Percentiles rank a stretch among this genome's conserved stretches.
phyloP scores from a whole-genome alignment of 257 asterid genomes.

The Solanum commersonii region DNA sequence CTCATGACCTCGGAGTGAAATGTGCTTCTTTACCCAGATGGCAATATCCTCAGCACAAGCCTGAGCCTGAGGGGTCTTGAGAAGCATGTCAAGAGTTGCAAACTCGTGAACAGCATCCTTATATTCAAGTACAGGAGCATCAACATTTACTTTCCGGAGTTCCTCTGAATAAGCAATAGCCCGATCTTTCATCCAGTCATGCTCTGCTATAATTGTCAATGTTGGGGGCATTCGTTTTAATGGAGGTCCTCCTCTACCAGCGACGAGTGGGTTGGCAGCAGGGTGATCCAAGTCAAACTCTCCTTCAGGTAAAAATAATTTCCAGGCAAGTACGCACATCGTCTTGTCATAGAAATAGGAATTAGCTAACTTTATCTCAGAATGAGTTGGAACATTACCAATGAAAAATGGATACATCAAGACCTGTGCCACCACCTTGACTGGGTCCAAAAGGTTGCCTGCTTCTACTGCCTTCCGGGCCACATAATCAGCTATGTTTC shows the following conservation, averaged over 20 bases:
- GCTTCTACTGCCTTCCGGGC: constrained; percentile 77
- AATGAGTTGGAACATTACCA: constrained; percentile 77
- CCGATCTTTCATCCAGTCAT: constrained; percentile 90
- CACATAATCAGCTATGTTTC: constrained; percentile 72
- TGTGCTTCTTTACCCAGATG: constrained; percentile 87
- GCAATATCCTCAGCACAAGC: constrained; percentile 86
- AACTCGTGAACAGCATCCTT: constrained; percentile 88
- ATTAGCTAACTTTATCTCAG: constrained; percentile 76
- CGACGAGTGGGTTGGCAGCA: constrained; percentile 66
- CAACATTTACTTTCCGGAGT: constrained; percentile 81
- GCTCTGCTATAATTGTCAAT: constrained; percentile 80
- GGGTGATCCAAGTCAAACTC: constrained; percentile 76
- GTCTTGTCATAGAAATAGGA: constrained; percentile 92
- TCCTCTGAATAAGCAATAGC: constrained; percentile 93
- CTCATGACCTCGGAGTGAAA: constrained; percentile 86
- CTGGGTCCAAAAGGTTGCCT: constrained; percentile 75
- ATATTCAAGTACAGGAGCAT: constrained; percentile 82
- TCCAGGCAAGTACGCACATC: constrained; percentile 80
- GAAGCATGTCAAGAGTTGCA: constrained; percentile 81
- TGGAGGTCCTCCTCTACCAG: constrained; percentile 60
- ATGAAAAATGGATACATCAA: constrained; percentile 90
- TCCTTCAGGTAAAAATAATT: constrained; percentile 61
- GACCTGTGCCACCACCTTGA: constrained; percentile 90
- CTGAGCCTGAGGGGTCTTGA: constrained; percentile 81
- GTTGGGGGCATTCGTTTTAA: constrained; percentile 85